Conservation (phyloP, 768 basidiomycete species). For the Phanerochaete sordida region DNA sequence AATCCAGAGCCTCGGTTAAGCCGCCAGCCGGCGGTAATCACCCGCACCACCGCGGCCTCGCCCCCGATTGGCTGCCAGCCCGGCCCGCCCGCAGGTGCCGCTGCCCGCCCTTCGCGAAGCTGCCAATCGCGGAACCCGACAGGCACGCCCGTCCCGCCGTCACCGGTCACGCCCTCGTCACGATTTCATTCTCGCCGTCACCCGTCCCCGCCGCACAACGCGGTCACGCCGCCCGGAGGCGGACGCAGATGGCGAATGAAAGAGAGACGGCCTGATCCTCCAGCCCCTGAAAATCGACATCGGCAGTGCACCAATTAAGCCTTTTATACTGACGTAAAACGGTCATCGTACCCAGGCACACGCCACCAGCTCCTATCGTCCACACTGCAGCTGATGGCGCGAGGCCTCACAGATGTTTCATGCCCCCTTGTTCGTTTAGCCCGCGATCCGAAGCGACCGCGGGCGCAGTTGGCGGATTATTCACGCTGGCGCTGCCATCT, state of each 20-base stretch:
- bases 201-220: not conserved
- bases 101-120: slow-evolving; percentile 1
- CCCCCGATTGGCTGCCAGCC: too few species aligned
- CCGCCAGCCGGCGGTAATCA: not conserved
- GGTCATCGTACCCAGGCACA: not conserved
- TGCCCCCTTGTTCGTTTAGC: not conserved
- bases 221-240: not conserved
- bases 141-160: too few species aligned
- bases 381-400: not conserved
- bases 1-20: not conserved
- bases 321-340: slow-evolving; percentile 1
- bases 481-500: not conserved
- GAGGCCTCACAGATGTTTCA: not conserved
- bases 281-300: not conserved
- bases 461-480: not conserved
- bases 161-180: too few species aligned
- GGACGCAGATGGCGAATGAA: not conserved
- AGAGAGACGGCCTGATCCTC: not conserved
- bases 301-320: not conserved
- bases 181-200: not conserved
- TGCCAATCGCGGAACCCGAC: not conserved
- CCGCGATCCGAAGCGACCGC: not conserved
- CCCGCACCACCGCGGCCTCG: not conserved
- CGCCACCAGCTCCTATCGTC: not conserved
- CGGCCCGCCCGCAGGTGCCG: not conserved